Conservation (phyloP, 768 basidiomycete species). For the Podaxis sp. region DNA sequence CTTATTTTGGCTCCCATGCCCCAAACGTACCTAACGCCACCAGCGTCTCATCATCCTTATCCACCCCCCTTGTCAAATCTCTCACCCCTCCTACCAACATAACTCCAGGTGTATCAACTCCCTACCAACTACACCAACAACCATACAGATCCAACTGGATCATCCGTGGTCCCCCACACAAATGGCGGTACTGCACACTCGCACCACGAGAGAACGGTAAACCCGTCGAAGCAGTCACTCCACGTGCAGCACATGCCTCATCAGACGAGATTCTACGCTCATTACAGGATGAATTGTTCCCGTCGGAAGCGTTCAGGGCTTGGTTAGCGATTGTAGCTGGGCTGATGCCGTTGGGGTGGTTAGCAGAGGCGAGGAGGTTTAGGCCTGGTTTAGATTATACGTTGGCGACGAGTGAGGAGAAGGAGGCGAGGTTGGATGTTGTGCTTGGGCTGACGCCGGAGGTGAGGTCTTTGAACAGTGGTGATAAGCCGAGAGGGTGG, state of each 20-base stretch:
- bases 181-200: constrained; percentile 88
- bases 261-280: constrained; percentile 58
- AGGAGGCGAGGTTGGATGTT: constrained; percentile 80
- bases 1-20: neutral
- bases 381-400: constrained; percentile 94
- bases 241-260: constrained; percentile 51
- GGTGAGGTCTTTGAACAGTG: constrained; percentile 27
- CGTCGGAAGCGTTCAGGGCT: constrained; percentile 82
- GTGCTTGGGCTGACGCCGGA: constrained; percentile 84
- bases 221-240: constrained; percentile 44
- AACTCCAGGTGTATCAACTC: neutral
- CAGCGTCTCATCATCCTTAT: neutral
- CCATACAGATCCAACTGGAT: constrained; percentile 45
- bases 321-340: constrained; percentile 78
- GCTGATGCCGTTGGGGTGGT: constrained; percentile 68
- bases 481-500: constrained; percentile 49
- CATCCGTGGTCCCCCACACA: constrained; percentile 86
- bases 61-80: no score
- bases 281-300: constrained; percentile 76
- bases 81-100: neutral
- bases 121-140: neutral
- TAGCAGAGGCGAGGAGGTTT: constrained; percentile 83
- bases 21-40: neutral
- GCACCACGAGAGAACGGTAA: constrained; percentile 33
- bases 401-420: constrained; percentile 83